Evolutionary conservation across 805 yeast genomes (phyloP), one percentile per base, ranked within the genome.

Genomic region (Suhomyces pyralidae): DNA sequence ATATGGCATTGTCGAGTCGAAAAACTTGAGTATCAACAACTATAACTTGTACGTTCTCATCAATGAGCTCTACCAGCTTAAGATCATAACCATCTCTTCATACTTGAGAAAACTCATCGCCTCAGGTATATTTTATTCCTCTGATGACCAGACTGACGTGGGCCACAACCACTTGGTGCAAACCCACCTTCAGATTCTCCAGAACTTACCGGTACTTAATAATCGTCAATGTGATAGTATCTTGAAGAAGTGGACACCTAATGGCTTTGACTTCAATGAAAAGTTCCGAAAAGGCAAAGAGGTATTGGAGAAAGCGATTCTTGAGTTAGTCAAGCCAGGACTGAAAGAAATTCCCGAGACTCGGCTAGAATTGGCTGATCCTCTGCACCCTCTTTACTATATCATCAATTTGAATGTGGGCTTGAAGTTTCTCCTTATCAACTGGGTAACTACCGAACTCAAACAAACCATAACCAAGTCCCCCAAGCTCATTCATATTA

Each of bases 31-130:
- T 12, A 22, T 48, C 30, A 15, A 36, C 10, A 40, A 42, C 25
- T 49, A 66, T 55, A 67, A 66, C 48, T 66, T 81, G 28, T 71
- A 77, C 55, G 73, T 78, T n/a, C 66, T 84, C 30, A 73, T 86
- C 15, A 74, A 77, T 50, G 85, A 81, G 63, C 65, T 85, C 3
- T 75, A 77, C 47, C 79, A 76, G 42, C 58, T 76, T 50, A 79
- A 78, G 45, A 65, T 86, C 22, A 76, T 87, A 22, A 68, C 81
- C 2, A 73, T 84, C 14, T 82, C 87, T 1, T 79, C 87, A 1
- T 93, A 93, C 61, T 75, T 92, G 52, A 74, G 97, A 61, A 82
- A 85, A 58, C 71, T 92, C 36, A 91, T 93, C 45, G 90, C 97
- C 8, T 84, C 94, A 0, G 99, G 97, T 4, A 76, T 90, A 0